phyloP scores from a whole-genome alignment of 2,329 filamentous ascomycete genomes.

The Hymenoscyphus occultus region DNA sequence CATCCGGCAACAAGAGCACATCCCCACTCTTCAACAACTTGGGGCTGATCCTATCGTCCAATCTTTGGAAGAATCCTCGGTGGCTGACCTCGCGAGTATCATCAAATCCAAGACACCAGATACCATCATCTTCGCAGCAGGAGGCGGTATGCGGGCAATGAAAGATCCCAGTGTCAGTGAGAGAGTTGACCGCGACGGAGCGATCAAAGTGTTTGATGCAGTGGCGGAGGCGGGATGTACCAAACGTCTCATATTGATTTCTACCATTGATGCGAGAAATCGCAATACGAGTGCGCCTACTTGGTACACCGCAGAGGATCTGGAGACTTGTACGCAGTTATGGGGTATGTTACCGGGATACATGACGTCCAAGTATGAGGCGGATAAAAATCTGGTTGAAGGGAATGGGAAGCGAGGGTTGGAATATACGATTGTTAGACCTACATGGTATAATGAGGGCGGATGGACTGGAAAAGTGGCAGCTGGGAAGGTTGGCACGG shows the following conservation, averaged over 20 bases:
- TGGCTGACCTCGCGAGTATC: conserved; percentile 37
- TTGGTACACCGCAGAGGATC: conserved; percentile 44
- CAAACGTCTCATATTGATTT: too few species aligned
- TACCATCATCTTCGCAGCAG: conserved; percentile 38
- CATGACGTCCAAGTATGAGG: too few species aligned
- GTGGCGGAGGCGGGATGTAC: too few species aligned
- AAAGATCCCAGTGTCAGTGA: conserved; percentile 43
- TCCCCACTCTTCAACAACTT: too few species aligned
- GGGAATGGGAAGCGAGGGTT: too few species aligned
- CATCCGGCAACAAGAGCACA: too few species aligned
- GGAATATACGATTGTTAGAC: too few species aligned
- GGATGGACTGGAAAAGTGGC: conserved; percentile 39
- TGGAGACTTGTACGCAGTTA: conserved; percentile 37
- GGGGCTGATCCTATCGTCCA: too few species aligned
- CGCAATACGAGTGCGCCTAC: conserved; percentile 39
- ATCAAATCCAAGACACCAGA: conserved; percentile 38
- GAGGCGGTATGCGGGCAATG: conserved; percentile 28
- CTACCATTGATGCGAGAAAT: conserved; percentile 27
- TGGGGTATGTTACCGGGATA: conserved; percentile 39
- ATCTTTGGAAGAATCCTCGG: too few species aligned
- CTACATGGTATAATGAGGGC: conserved; percentile 31
- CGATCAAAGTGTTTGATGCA: too few species aligned
- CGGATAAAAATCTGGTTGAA: too few species aligned
- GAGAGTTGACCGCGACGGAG: too few species aligned
- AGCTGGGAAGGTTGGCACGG: conserved; percentile 43